Evolutionary conservation across 768 basidiomycete genomes (phyloP).

Genomic region (Epithele typhae): DNA sequence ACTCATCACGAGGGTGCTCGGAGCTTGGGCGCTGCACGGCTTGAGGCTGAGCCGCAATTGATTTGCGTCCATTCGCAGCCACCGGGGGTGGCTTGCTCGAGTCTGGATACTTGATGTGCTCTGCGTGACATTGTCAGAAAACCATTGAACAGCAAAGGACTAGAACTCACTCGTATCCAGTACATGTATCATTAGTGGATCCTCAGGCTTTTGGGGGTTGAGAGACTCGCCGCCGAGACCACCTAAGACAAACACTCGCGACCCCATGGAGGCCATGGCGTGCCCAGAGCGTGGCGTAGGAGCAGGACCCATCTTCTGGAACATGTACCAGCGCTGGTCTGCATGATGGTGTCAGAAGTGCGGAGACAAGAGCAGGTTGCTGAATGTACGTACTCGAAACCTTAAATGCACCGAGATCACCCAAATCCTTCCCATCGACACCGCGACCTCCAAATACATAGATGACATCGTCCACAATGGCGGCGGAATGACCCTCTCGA

Average conservation of each 20-base stretch:
- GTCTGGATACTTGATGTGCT: conserved; percentile 93
- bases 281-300: conserved; percentile 93
- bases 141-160: background rate
- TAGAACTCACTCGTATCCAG: conserved; percentile 84
- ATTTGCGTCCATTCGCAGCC: conserved; percentile 14
- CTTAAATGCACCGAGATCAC: conserved; percentile 95
- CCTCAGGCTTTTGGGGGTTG: conserved; percentile 66
- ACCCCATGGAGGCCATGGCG: conserved; percentile 93
- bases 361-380: background rate
- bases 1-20: conserved; percentile 51
- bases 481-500: conserved; percentile 93
- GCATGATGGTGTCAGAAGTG: conserved; percentile 2
- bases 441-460: conserved; percentile 97
- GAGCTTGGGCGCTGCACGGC: conserved; percentile 1
- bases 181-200: conserved; percentile 80
- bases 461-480: conserved; percentile 94
- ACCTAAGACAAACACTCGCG: conserved; percentile 88
- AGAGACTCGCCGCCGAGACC: conserved; percentile 95
- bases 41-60: conserved; percentile 5
- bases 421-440: conserved; percentile 93
- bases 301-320: conserved; percentile 98
- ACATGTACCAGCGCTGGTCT: conserved; percentile 99
- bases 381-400: conserved; percentile 72
- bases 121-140: conserved; percentile 31
- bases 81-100: conserved; percentile 39